phyloP scores from a whole-genome alignment of 306 rosid species.

The Sicyos edulis region DNA sequence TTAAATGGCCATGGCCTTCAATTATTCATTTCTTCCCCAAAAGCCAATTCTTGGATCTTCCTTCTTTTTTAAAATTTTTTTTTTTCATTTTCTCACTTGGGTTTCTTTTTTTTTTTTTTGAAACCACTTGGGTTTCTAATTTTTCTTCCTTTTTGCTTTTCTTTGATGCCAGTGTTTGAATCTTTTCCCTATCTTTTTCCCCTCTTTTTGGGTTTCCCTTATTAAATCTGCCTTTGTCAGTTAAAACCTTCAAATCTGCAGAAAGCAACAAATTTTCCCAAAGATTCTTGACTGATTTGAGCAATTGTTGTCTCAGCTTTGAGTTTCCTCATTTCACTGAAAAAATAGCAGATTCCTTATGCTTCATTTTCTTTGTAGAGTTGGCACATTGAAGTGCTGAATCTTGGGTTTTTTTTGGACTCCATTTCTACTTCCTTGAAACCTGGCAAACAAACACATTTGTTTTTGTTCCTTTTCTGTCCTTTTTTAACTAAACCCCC shows the following conservation, averaged over 20 bases:
- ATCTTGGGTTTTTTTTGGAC: conserved; percentile 25
- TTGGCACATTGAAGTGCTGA: conserved; percentile 24
- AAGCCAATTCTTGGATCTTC: conserved; percentile 4
- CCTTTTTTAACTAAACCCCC: conserved; percentile 15
- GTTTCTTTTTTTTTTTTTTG: not conserved
- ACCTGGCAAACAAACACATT: conserved; percentile 25
- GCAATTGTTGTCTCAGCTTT: conserved; percentile 21
- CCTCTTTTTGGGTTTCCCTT: conserved; percentile 1
- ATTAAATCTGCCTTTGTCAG: not conserved
- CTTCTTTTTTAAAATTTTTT: not conserved
- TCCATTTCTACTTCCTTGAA: conserved; percentile 28
- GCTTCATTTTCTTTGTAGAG: conserved; percentile 16
- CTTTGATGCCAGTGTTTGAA: conserved; percentile 2
- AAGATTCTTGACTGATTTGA: conserved; percentile 2
- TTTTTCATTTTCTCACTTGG: not conserved
- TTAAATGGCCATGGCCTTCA: not conserved
- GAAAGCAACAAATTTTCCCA: conserved; percentile 21
- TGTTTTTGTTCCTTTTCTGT: conserved; percentile 22
- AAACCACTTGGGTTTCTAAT: too few species aligned
- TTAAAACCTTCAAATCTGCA: conserved; percentile 25
- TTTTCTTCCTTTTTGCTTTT: not conserved
- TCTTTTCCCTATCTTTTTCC: not conserved
- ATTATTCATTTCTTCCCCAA: not conserved
- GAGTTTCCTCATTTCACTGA: conserved; percentile 30
- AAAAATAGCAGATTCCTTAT: conserved; percentile 25